Percentiles rank a stretch among this genome's conserved stretches.
Evolutionary conservation across 257 asterid genomes (phyloP).

Genomic region (Parsonsia alboflavescens): DNA sequence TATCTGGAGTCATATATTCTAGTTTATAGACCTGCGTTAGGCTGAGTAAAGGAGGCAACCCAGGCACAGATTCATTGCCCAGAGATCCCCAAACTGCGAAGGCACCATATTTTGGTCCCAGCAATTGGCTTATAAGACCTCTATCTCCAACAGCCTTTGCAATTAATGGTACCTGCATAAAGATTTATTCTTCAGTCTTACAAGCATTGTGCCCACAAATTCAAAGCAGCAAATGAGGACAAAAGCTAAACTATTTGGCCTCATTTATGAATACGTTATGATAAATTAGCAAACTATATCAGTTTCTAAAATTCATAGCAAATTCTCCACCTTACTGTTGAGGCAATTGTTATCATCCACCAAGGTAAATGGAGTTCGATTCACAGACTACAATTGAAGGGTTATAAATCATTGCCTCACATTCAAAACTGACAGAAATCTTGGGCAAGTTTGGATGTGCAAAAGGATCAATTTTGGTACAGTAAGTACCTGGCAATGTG

Average conservation of each 20-base stretch:
- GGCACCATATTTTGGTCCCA: conserved; percentile 72
- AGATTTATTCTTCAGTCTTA: conserved; percentile 1
- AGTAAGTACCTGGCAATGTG: conserved; percentile 51
- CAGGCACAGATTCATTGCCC: conserved; percentile 37
- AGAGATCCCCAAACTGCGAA: conserved; percentile 43
- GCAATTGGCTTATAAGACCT: conserved; percentile 65
- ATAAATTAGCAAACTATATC: not conserved
- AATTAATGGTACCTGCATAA: conserved; percentile 46
- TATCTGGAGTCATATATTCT: conserved; percentile 43
- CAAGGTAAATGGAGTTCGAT: too few species aligned
- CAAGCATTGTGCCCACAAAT: not conserved
- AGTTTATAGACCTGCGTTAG: conserved; percentile 51
- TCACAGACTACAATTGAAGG: not conserved
- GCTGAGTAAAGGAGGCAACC: conserved; percentile 53
- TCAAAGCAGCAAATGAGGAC: not conserved
- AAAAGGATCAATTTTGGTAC: not conserved
- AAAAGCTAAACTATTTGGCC: not conserved
- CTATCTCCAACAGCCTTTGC: conserved; percentile 58
- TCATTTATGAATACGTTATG: too few species aligned
- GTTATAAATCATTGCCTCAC: not conserved
- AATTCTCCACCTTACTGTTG: not conserved
- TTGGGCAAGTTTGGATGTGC: too few species aligned
- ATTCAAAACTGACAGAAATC: not conserved
- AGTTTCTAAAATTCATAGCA: not conserved
- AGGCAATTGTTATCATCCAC: not conserved